Percentiles rank a stretch among this genome's conserved stretches.
Conservation (phyloP, 495 filamentous ascomycete genomes). For the Amorphotheca resinae region DNA sequence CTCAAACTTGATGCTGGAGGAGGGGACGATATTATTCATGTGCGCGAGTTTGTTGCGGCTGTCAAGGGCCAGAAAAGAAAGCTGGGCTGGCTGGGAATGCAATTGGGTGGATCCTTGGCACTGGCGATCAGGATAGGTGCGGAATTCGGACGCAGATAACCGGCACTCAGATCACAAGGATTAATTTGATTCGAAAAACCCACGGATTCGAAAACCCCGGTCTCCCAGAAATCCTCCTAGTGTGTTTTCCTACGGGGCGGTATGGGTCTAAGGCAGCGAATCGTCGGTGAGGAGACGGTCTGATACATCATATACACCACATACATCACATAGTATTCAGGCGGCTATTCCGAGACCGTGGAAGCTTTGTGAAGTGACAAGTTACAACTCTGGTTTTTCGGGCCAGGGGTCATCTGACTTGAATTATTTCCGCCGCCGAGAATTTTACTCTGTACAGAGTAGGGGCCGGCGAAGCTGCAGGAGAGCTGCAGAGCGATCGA, state of each 20-base stretch:
- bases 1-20: not conserved
- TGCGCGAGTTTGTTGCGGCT: not conserved
- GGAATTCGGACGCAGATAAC: not conserved
- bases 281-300: not conserved
- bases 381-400: not conserved
- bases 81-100: not conserved
- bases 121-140: not conserved
- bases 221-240: not conserved
- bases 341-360: not conserved
- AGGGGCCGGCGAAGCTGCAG: too few species aligned
- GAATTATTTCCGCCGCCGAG: not conserved
- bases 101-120: not conserved
- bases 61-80: not conserved
- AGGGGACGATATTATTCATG: not conserved
- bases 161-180: not conserved
- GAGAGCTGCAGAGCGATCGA: not conserved
- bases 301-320: not conserved
- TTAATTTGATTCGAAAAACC: not conserved
- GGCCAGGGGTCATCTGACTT: not conserved
- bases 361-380: not conserved
- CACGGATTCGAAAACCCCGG: not conserved
- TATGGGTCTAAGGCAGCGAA: not conserved
- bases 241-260: not conserved
- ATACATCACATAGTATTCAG: not conserved
- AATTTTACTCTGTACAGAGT: not conserved